Evolutionary conservation across 768 basidiomycete species (phyloP).

Genomic region (Xerocomus potaroensis): DNA sequence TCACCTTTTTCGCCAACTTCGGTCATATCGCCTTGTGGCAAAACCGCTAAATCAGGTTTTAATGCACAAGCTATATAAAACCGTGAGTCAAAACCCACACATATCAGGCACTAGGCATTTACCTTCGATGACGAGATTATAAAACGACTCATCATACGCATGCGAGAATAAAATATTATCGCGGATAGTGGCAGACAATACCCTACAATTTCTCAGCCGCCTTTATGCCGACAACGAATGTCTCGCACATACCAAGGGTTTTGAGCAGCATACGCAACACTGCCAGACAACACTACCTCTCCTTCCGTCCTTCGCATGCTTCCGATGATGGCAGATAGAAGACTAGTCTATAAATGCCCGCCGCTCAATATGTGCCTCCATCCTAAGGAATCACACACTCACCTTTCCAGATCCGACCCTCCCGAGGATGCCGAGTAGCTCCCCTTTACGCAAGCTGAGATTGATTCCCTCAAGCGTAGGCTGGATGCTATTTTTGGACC

Average conservation of each 20-base stretch:
- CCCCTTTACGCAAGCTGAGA: conserved; percentile 71
- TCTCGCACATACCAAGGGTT: conserved; percentile 63
- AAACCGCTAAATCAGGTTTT: conserved; percentile 68
- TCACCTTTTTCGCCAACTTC: conserved; percentile 83
- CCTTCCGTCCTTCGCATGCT: conserved; percentile 82
- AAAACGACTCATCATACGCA: conserved; percentile 81
- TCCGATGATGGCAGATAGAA: conserved; percentile 78
- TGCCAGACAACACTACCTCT: conserved; percentile 62
- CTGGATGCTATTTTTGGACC: conserved; percentile 58
- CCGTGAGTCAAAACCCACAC: neutral
- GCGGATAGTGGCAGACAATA: conserved; percentile 79
- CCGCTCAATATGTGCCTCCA: neutral
- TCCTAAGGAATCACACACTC: neutral
- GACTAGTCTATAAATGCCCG: conserved; percentile 47
- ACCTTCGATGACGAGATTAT: conserved; percentile 80
- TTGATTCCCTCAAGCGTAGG: conserved; percentile 71
- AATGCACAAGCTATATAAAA: conserved; percentile 70
- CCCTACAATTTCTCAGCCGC: conserved; percentile 39
- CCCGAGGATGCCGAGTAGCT: conserved; percentile 80
- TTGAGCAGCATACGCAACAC: conserved; percentile 80
- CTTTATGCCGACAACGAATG: neutral
- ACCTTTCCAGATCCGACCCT: conserved; percentile 92
- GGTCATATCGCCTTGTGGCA: conserved; percentile 79
- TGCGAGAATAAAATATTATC: conserved; percentile 94
- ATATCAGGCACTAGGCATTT: neutral